These are phyloP conservation scores for Wickerhamiella occidentalis DNA, from an alignment of 805 yeast genomes.

Conservation along the genomic window DNA sequence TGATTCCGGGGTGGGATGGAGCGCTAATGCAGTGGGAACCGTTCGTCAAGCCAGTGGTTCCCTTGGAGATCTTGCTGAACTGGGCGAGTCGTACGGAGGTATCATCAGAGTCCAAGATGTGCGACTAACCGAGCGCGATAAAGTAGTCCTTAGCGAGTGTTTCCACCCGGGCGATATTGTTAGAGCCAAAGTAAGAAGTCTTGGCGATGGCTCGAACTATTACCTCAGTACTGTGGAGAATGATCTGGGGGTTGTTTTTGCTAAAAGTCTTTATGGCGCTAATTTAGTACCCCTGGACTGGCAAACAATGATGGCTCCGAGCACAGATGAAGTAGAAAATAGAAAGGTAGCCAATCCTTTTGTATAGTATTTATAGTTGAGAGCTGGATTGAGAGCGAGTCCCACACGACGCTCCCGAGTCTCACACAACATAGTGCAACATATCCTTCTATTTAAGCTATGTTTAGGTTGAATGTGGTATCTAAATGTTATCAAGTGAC, in stretches of 20 bases:
- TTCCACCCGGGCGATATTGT: conserved; percentile 90
- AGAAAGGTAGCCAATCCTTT: conserved; percentile 90
- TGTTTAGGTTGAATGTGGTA: no score
- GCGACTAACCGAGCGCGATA: conserved; percentile 81
- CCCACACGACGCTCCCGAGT: no score
- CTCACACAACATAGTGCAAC: no score
- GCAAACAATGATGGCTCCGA: conserved; percentile 82
- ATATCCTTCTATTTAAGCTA: no score
- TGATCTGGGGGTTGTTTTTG: conserved; percentile 89
- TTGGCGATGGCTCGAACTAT: conserved; percentile 91
- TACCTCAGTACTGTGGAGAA: conserved; percentile 81
- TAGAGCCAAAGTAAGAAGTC: conserved; percentile 62
- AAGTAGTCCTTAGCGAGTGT: conserved; percentile 62
- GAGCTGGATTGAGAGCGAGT: no score
- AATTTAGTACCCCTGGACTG: conserved; percentile 84
- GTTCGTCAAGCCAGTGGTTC: conserved; percentile 22
- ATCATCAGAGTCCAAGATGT: conserved; percentile 78
- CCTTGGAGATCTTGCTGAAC: conserved; percentile 32
- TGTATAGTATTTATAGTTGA: conserved; percentile 19
- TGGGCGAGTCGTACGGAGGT: conserved; percentile 84
- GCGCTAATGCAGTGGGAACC: conserved; percentile 26
- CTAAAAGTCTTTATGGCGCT: conserved; percentile 60
- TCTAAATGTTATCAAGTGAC: no score
- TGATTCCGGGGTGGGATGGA: conserved; percentile 59
- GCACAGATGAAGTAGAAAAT: conserved; percentile 59